Percentiles rank a stretch among this genome's conserved stretches.
Conservation (phyloP, 202 grass and related monocot species). For the Saccharum hybrid region DNA sequence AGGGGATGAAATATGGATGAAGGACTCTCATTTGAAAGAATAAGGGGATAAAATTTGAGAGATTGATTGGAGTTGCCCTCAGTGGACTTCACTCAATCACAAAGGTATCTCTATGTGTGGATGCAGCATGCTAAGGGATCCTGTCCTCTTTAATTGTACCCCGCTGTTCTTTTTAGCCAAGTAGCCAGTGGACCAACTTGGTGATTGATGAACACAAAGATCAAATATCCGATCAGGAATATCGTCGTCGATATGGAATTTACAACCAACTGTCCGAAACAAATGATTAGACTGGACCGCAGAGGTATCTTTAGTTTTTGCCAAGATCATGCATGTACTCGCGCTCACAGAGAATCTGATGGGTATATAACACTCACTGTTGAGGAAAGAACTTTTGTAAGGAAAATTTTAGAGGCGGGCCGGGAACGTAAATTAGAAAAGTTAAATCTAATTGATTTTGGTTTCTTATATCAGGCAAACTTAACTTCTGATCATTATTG, state of each 20-base stretch:
- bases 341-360: not conserved
- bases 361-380: not conserved
- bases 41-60: too few relatives aligned
- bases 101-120: constrained; percentile 17
- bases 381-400: not conserved
- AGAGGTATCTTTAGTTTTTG: constrained; percentile 4
- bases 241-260: not conserved
- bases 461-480: not conserved
- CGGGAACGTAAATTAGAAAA: not conserved
- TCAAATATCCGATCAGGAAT: constrained; percentile 36
- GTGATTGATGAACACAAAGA: constrained; percentile 11
- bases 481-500: not conserved
- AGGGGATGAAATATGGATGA: too few relatives aligned
- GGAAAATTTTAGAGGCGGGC: not conserved
- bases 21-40: too few relatives aligned
- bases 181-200: constrained; percentile 37
- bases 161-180: constrained; percentile 20
- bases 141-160: constrained; percentile 22
- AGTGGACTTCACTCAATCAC: constrained; percentile 4
- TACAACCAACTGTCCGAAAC: not conserved
- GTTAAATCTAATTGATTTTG: not conserved
- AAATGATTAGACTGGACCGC: constrained; percentile 22
- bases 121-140: constrained; percentile 20
- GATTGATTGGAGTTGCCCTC: too few relatives aligned
- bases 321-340: constrained; percentile 17